Evolutionary conservation across 805 yeast species (phyloP).

Genomic region (Starmerella gropengiesseri): DNA sequence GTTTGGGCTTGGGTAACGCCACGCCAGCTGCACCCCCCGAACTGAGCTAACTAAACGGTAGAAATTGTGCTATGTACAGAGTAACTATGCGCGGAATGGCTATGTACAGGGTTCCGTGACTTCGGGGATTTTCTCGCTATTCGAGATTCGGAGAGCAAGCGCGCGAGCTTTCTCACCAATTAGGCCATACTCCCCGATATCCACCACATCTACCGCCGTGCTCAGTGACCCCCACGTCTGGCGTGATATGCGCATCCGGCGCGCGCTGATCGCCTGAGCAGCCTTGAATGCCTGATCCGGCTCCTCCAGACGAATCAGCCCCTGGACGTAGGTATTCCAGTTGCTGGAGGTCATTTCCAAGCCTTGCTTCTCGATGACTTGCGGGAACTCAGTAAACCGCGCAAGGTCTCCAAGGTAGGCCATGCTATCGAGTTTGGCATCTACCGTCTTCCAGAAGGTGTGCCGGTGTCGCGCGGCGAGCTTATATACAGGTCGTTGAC

Average conservation of each 20-base stretch:
- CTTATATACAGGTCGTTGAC: conserved; percentile 6
- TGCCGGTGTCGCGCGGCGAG: conserved; percentile 17
- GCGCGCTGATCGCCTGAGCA: background rate
- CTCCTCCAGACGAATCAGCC: conserved; percentile 1
- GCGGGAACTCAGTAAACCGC: conserved; percentile 12
- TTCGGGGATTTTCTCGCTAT: background rate
- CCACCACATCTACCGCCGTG: background rate
- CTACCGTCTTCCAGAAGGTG: conserved; percentile 9
- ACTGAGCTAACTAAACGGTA: too few relatives aligned
- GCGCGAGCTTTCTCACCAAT: background rate
- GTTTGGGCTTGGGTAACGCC: too few relatives aligned
- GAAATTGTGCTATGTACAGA: too few relatives aligned
- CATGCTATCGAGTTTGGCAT: conserved; percentile 12
- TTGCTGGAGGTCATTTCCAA: conserved; percentile 5
- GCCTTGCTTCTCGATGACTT: conserved; percentile 8
- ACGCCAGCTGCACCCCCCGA: too few relatives aligned
- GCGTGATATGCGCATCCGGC: background rate
- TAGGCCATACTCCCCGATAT: background rate
- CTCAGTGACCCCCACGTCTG: background rate
- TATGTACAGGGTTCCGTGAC: background rate
- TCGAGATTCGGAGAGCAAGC: background rate
- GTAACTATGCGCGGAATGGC: too few relatives aligned
- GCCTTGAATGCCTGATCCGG: conserved; percentile 3
- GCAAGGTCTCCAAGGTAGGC: background rate
- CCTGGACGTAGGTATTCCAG: conserved; percentile 7